Percentiles rank a stretch among this genome's conserved stretches.
Conservation (phyloP, 805 yeast species). For the Yamadazyma endophytica region DNA sequence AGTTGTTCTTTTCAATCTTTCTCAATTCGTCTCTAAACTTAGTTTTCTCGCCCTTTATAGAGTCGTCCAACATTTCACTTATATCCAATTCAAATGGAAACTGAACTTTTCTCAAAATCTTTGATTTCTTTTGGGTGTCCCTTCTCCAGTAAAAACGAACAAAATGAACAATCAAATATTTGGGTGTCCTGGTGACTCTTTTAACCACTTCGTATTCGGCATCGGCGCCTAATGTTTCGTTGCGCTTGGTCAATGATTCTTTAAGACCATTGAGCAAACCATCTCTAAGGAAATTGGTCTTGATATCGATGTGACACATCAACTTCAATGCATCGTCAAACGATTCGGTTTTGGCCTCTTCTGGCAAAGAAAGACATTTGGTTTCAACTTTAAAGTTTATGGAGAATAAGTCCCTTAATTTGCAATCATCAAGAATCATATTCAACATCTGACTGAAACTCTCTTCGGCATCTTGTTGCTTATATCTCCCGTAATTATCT, state of each 20-base stretch:
- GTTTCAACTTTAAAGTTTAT: slow-evolving; percentile 61
- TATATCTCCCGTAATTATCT: slow-evolving; percentile 62
- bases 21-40: slow-evolving; percentile 74
- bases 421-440: slow-evolving; percentile 44
- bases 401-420: slow-evolving; percentile 56
- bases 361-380: slow-evolving; percentile 51
- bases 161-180: slow-evolving; percentile 83
- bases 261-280: slow-evolving; percentile 72
- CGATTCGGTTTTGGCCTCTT: slow-evolving; percentile 9
- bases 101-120: slow-evolving; percentile 88
- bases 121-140: slow-evolving; percentile 85
- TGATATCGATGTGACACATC: slow-evolving; percentile 82
- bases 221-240: slow-evolving; percentile 63
- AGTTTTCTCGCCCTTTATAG: slow-evolving; percentile 60
- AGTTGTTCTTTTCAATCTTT: slow-evolving; percentile 67
- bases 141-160: slow-evolving; percentile 96
- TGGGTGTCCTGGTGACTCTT: slow-evolving; percentile 75
- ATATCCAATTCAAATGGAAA: slow-evolving; percentile 93
- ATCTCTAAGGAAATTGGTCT: slow-evolving; percentile 83
- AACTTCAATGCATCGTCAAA: slow-evolving; percentile 63
- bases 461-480: slow-evolving; percentile 99
- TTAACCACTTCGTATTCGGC: slow-evolving; percentile 62
- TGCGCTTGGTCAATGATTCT: slow-evolving; percentile 76
- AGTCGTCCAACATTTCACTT: slow-evolving; percentile 80
- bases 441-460: slow-evolving; percentile 76